phyloP scores from a whole-genome alignment of 129 eudicot genomes.

The Centaurea solstitialis region DNA sequence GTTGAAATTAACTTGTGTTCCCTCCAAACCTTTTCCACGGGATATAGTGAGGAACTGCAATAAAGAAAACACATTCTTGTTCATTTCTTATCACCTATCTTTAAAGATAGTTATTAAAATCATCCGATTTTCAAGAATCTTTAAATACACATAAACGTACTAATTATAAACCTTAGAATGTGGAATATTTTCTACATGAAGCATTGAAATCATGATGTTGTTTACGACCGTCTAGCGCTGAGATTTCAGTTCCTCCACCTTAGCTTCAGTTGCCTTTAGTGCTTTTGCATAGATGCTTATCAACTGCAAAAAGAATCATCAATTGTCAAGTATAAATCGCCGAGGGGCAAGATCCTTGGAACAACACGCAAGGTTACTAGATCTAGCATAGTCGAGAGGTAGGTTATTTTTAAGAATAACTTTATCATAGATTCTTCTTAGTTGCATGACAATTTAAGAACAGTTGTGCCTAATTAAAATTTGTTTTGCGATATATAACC shows the following conservation, averaged over 20 bases:
- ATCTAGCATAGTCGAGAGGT: not conserved
- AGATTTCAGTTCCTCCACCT: conserved; percentile 68
- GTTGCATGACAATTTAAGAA: not conserved
- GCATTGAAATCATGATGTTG: not conserved
- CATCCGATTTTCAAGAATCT: not conserved
- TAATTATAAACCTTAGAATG: not conserved
- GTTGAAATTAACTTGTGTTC: too few species aligned
- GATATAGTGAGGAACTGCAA: not conserved
- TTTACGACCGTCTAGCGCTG: conserved; percentile 32
- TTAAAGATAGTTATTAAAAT: too few species aligned
- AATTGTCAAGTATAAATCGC: not conserved
- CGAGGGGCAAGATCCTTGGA: not conserved
- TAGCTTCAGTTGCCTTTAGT: conserved; percentile 66
- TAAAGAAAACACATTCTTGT: not conserved
- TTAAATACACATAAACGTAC: too few species aligned
- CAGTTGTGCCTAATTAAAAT: not conserved
- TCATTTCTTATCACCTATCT: not conserved
- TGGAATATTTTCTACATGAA: not conserved
- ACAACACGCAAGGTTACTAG: too few species aligned
- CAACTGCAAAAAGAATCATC: conserved; percentile 40
- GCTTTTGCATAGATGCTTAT: conserved; percentile 62
- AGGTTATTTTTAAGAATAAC: not conserved
- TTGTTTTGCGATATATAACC: not conserved
- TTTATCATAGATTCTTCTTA: not conserved
- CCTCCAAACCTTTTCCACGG: too few species aligned